phyloP scores from a whole-genome alignment of 176 grass and related monocot species.

The Aegilops longissima region DNA sequence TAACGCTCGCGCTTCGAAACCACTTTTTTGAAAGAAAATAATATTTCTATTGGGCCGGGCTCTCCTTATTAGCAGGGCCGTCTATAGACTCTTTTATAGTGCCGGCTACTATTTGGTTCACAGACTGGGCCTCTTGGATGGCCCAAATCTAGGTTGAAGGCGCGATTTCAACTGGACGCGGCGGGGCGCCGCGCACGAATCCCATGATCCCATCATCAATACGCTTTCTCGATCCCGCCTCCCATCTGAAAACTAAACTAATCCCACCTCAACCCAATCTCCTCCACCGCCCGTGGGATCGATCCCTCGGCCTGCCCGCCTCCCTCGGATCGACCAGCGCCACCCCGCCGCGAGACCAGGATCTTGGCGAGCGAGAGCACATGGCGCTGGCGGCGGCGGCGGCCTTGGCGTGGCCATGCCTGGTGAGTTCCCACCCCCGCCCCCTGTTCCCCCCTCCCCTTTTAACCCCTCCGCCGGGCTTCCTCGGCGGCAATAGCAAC shows the following conservation, averaged over 20 bases:
- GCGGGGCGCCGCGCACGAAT: conserved; percentile 54
- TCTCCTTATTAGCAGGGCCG: neutral
- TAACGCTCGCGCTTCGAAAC: no score
- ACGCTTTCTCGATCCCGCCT: conserved; percentile 20
- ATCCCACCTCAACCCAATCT: conserved; percentile 29
- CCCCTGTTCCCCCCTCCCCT: neutral
- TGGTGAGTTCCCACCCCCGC: conserved; percentile 28
- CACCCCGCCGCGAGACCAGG: conserved; percentile 48
- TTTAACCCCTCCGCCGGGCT: conserved; percentile 15
- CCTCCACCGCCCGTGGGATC: conserved; percentile 34
- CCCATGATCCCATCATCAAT: conserved; percentile 48
- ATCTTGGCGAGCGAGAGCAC: conserved; percentile 35
- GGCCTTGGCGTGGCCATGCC: conserved; percentile 25
- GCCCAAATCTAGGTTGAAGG: conserved; percentile 16
- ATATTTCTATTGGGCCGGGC: neutral
- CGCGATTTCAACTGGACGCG: conserved; percentile 36
- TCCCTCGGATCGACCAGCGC: conserved; percentile 46
- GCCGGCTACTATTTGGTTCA: no score
- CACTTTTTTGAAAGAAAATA: no score
- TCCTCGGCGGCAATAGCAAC: neutral
- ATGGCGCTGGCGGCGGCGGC: conserved; percentile 37
- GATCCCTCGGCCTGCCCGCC: conserved; percentile 22
- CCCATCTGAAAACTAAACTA: conserved; percentile 3
- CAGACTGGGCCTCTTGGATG: neutral
- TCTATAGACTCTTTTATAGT: no score